Base-by-base conservation (phyloP, 1,284 basidiomycete genomes). In the Xerocomus subilludens region DNA sequence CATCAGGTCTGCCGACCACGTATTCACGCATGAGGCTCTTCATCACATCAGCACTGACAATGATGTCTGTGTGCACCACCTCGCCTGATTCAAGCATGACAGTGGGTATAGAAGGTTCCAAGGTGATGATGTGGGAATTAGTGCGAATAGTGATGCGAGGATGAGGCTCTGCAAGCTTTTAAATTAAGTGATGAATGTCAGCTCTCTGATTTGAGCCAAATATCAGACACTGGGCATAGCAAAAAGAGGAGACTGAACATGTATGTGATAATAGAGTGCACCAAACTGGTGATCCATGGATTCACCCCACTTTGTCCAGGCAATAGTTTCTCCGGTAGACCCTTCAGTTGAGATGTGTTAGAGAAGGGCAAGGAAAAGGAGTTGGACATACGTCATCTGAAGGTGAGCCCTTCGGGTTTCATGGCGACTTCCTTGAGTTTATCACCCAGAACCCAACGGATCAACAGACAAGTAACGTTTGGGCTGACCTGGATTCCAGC, bases 11-110 rank as follows among this genome's bases (percentile, higher is more conserved):
- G 1, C 88, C 87, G 16, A 87, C 84, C 35, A 90, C 85, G 27
- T 85, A 81, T 71, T 85, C 80, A 2, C 89, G 84, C 3, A 88
- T 82, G 25, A 83, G 77, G 71, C 86, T 88, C 79, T 88, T 87
- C 45, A 91, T 82, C 8, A 90, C 90, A 74, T 91, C 90, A 4
- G 89, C 89, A 25, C 89, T 90, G 21, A 91, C 82, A 69, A 90
- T 81, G 23, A 91, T 72, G 74, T 91, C 88, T 9, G 85, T 85
- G 11, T 75, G 75, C 53, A 90, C 75, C 25, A 86, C 79, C 75
- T 88, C 85, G 10, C 89, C 89, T 9, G 85, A 84, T 67, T 84
- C 79, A 68, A 88, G 81, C 14, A 84, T 87, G 27, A 89, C 80
- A 33, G 81, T 80, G 18, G 84, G 81, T 55, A 64, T 63, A 5